Base-by-base conservation (phyloP, 106 monocot species). In the Agapanthus africanus region DNA sequence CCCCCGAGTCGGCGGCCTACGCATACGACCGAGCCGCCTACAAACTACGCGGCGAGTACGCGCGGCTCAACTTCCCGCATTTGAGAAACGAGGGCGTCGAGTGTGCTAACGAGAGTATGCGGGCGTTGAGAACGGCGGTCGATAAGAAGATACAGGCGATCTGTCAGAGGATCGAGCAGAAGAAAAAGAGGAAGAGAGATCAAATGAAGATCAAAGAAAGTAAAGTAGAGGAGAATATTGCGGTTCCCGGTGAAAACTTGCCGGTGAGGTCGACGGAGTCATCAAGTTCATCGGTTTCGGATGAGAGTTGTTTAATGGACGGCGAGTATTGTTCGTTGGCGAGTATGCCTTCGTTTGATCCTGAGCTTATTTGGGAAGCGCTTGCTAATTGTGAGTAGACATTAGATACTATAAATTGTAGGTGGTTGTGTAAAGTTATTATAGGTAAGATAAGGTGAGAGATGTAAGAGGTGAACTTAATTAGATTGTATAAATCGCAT, bases 1-100 rank as follows among this genome's bases (percentile, higher is more conserved):
- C 87, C 11, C 70, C 93, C 0, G 93, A 93, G 74, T 49, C 81
- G 10, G 93, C 93, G 1, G 93, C 93, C 26, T 77, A 66, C 74
- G 93, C 93, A 27, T 94, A 94, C 74, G 93, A 94, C 71, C 81
- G 87, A 31, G 93, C 90, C 18, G 87, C 90, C 10, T 84, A 82
- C 71, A 94, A 80, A 78, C 82, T 94, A 44, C 86, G 93, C 16
- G 91, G 91, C 18, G 87, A 91, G 79, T 87, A 93, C 79, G 93
- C 93, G 1, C 49, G 86, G 42, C 78, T 93, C 64, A 93, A 93
- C 76, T 93, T 93, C 73, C 93, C 93, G 5, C 30, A 39, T 10
- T 49, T 81, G 19, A 63, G 50, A 49, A 74, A 63, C 66, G 70
- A 28, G 27, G 69, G 37, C 31, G 74, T 1, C 5, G 36, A 79